phyloP scores from a whole-genome alignment of 1,139 yeast genomes.

The Saccharomyces hybrid region DNA sequence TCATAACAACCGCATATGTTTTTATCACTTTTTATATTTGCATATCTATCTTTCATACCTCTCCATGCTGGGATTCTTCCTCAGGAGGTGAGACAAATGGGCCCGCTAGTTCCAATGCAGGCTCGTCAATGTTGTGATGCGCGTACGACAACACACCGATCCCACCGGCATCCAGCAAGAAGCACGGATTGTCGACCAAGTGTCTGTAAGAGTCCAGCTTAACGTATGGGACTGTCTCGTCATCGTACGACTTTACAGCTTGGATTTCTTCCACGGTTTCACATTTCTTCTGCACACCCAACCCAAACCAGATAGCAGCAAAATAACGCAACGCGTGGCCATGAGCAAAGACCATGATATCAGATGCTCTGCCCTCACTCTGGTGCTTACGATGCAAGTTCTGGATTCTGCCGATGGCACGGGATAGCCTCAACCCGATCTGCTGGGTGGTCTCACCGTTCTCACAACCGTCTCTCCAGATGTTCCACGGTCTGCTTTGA shows the following conservation, averaged over 20 bases:
- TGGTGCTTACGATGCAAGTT: slow-evolving; percentile 56
- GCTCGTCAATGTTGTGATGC: slow-evolving; percentile 76
- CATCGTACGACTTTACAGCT: slow-evolving; percentile 21
- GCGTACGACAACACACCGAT: slow-evolving; percentile 88
- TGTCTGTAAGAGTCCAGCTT: slow-evolving; percentile 29
- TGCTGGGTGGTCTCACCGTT: slow-evolving; percentile 67
- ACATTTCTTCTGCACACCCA: slow-evolving; percentile 30
- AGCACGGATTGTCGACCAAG: slow-evolving; percentile 54
- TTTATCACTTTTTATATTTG: not conserved
- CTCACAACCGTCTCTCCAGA: slow-evolving; percentile 92
- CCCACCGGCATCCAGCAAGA: slow-evolving; percentile 90
- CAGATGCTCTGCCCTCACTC: slow-evolving; percentile 49
- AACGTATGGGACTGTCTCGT: slow-evolving; percentile 31
- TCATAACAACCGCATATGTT: not conserved
- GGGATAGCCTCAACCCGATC: slow-evolving; percentile 63
- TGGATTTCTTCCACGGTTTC: slow-evolving; percentile 23
- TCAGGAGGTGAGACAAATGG: slow-evolving; percentile 70
- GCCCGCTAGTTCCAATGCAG: slow-evolving; percentile 74
- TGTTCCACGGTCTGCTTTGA: slow-evolving; percentile 55
- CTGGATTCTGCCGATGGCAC: slow-evolving; percentile 55
- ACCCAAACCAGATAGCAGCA: slow-evolving; percentile 74
- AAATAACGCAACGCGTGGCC: slow-evolving; percentile 88
- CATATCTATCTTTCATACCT: not conserved
- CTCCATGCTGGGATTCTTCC: slow-evolving; percentile 33
- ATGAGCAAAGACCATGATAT: slow-evolving; percentile 78